Conservation (phyloP, 2,329 filamentous ascomycete species). For the Trichoderma koningiopsis region DNA sequence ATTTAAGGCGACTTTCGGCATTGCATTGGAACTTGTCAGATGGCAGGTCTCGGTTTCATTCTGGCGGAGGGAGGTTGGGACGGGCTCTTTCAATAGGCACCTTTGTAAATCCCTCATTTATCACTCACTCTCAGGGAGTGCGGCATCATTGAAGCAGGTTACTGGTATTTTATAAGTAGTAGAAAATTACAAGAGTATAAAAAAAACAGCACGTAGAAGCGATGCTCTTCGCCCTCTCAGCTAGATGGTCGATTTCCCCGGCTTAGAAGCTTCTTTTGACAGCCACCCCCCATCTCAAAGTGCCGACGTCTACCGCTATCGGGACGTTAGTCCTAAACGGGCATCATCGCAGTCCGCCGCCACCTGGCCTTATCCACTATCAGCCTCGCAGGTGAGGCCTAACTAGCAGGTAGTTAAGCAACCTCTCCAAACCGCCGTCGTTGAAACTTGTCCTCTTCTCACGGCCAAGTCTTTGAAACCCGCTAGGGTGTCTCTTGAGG, state of each 20-base stretch:
- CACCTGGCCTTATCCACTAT: constrained; percentile 23
- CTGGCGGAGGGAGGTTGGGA: constrained; percentile 24
- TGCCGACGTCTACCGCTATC: constrained; percentile 24
- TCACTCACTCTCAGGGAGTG: constrained; percentile 25
- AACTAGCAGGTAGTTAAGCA: not conserved
- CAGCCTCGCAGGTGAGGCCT: constrained; percentile 26
- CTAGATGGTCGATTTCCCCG: not conserved
- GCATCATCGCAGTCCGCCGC: constrained; percentile 1
- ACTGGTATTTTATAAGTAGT: constrained; percentile 26
- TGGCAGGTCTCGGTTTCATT: constrained; percentile 26
- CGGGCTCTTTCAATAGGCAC: constrained; percentile 25
- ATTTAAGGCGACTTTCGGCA: constrained; percentile 33
- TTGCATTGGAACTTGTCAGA: constrained; percentile 32
- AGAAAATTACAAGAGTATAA: constrained; percentile 7
- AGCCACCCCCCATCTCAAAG: constrained; percentile 7
- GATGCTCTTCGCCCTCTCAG: not conserved
- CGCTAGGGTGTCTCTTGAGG: constrained; percentile 34
- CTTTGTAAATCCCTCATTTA: constrained; percentile 26
- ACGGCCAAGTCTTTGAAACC: constrained; percentile 18
- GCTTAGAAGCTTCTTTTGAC: not conserved
- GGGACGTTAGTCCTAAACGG: constrained; percentile 16
- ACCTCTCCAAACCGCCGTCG: constrained; percentile 24
- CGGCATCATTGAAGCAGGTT: constrained; percentile 25
- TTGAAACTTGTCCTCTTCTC: constrained; percentile 44
- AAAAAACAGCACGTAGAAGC: constrained; percentile 13